phyloP scores from a whole-genome alignment of 192 early-diverging fungal genomes.

The Geranomyces variabilis region DNA sequence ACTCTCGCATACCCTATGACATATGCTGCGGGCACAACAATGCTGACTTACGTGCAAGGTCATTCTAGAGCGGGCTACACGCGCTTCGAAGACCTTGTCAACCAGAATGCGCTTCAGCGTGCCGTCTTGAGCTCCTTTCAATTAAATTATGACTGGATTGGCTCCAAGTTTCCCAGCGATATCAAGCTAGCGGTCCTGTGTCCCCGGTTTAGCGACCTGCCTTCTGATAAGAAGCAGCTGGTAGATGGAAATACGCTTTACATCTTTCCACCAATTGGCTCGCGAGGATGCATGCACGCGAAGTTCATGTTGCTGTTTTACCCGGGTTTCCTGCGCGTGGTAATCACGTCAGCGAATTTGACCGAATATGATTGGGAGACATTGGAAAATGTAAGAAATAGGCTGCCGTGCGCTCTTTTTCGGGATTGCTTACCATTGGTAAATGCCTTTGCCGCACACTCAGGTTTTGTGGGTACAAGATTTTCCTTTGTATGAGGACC shows the following conservation, averaged over 20 bases:
- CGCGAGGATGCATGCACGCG: slow-evolving; percentile 33
- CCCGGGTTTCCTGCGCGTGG: slow-evolving; percentile 33
- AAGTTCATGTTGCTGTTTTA: slow-evolving; percentile 39
- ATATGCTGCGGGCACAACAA: too few relatives aligned
- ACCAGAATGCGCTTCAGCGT: neutral
- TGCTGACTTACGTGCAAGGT: neutral
- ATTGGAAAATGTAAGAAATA: slow-evolving; percentile 43
- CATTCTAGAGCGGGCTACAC: neutral
- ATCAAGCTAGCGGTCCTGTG: slow-evolving; percentile 9
- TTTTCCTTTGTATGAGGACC: slow-evolving; percentile 3
- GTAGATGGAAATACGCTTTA: neutral
- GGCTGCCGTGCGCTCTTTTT: too few relatives aligned
- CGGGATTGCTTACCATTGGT: slow-evolving; percentile 17
- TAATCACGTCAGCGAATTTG: slow-evolving; percentile 39
- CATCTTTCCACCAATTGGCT: neutral
- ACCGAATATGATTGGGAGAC: slow-evolving; percentile 43
- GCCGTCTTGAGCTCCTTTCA: slow-evolving; percentile 28
- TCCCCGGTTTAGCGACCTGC: slow-evolving; percentile 6
- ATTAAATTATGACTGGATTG: slow-evolving; percentile 27
- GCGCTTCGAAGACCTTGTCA: slow-evolving; percentile 17
- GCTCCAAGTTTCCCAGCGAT: slow-evolving; percentile 10
- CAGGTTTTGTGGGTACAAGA: slow-evolving; percentile 10
- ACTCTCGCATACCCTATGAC: neutral
- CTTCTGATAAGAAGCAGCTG: neutral
- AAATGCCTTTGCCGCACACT: neutral